Evolutionary conservation across 495 filamentous ascomycete species (phyloP).

Genomic region (Penicillium atrosanguineum): DNA sequence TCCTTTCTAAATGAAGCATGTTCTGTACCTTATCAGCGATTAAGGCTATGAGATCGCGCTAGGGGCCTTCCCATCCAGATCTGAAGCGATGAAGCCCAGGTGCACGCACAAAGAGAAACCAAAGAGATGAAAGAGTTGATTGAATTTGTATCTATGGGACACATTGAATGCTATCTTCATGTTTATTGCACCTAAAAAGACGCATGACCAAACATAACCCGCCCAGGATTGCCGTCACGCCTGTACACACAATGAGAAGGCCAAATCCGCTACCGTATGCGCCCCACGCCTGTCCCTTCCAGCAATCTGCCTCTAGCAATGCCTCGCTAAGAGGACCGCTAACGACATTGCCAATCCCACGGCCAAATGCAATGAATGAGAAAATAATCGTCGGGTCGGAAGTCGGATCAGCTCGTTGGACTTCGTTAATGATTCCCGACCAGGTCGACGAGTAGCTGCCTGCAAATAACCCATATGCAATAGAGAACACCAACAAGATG

Average conservation of each 20-base stretch:
- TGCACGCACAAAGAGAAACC: no score
- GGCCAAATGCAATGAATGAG: constrained; percentile 52
- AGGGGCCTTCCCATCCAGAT: no score
- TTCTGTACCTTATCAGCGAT: no score
- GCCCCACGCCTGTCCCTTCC: constrained; percentile 18
- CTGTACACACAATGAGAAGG: constrained; percentile 29
- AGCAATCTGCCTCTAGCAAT: constrained; percentile 35
- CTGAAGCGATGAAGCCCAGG: no score
- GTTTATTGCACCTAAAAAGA: constrained; percentile 2
- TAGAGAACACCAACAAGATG: constrained; percentile 53
- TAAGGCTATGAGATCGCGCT: no score
- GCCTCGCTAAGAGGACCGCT: constrained; percentile 58
- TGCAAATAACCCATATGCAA: constrained; percentile 64
- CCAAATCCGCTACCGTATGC: constrained; percentile 44
- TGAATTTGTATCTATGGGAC: background rate
- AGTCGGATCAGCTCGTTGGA: constrained; percentile 35
- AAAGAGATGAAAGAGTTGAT: background rate
- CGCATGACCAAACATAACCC: constrained; percentile 13
- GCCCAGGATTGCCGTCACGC: constrained; percentile 9
- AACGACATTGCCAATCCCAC: constrained; percentile 59
- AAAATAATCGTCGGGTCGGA: constrained; percentile 54
- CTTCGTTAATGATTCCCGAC: constrained; percentile 54
- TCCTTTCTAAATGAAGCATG: no score
- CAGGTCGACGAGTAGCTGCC: constrained; percentile 56
- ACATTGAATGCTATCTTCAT: background rate